Evolutionary conservation across 345 rosid species (phyloP).

Genomic region (Hirschfeldia incana): DNA sequence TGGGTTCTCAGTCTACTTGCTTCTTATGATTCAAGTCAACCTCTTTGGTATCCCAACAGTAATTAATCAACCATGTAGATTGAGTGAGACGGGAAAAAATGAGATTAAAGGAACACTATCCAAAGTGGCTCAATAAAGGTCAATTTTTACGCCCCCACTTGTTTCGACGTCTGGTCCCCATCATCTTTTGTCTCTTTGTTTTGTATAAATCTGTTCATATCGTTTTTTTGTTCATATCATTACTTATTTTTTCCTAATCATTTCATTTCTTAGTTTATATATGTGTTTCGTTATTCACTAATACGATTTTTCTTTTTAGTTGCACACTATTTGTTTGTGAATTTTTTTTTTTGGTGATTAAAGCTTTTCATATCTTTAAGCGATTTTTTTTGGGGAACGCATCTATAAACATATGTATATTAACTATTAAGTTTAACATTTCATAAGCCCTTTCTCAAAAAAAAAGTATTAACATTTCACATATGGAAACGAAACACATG

Average conservation of each 20-base stretch:
- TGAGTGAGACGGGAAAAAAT: conserved; percentile 32
- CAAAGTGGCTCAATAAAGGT: conserved; percentile 42
- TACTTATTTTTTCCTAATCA: too few species aligned
- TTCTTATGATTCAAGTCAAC: conserved; percentile 15
- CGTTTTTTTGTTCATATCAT: neutral
- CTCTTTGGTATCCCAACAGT: conserved; percentile 2
- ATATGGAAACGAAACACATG: conserved; percentile 20
- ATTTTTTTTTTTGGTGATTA: neutral
- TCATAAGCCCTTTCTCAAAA: too few species aligned
- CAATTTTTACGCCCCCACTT: conserved; percentile 37
- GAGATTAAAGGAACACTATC: conserved; percentile 27
- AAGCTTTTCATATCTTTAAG: neutral
- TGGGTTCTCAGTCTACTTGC: too few species aligned
- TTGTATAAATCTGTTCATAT: conserved; percentile 31
- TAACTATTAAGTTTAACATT: neutral
- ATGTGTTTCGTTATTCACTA: conserved; percentile 6
- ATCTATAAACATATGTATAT: neutral
- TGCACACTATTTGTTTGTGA: conserved; percentile 6
- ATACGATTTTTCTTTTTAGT: conserved; percentile 19
- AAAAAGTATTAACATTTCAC: conserved; percentile 7
- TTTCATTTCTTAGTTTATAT: neutral
- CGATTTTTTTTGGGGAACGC: neutral
- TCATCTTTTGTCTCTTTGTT: conserved; percentile 30
- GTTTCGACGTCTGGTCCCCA: conserved; percentile 39
- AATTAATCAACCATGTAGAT: conserved; percentile 33